Base-by-base conservation (phyloP, 139 green algal species). In the Haematococcus lacustris region DNA sequence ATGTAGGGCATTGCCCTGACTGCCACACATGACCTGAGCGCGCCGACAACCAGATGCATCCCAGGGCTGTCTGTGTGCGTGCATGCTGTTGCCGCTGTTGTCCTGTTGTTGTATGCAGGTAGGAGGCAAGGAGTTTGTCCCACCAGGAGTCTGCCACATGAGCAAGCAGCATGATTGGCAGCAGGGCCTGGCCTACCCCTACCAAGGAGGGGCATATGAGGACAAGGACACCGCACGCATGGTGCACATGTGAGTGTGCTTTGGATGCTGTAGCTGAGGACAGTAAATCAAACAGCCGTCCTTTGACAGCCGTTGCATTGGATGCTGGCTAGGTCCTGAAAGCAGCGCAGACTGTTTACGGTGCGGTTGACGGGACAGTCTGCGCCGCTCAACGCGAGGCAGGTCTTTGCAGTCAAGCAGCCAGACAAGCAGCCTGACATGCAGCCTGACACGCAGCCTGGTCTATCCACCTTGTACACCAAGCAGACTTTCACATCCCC, bases 201-300 rank as follows among this genome's bases (percentile, higher is more conserved):
- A 85, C 67, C 64, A 80, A 33, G 66, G 61, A n/a, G 77, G 78
- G 26, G 75, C 78, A 0, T 78, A 82, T 53, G 76, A 87, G 73
- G 70, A 70, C 38, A 32, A n/a, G 35, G 71, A 81, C 40, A 71
- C 71, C 39, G 33, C 51, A 28, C 33, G n/a, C 51, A 39, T 38
- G 50, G 32, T 51, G 13, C 39, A 63, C n/a, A 75, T 66, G 76
- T 43, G n/a, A n/a, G n/a, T 7, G 28, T 5, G 43, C 23, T 63
- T 4, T 47, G 61, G 9, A 38, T 21, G n/a, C n/a, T 30, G 61
- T 72, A 35, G 33, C 25, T 21, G 9, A 17, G 23, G 39, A 30
- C 33, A 9, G 7, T 41, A 41, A n/a, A 60, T 60, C 7, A 13
- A 21, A 51, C 4, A 37, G 13, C 26, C 32, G n/a, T 32, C 61